Percentiles rank a stretch among this genome's conserved stretches.
Evolutionary conservation across 306 rosid species (phyloP).

Genomic region (Crotalaria pallida): DNA sequence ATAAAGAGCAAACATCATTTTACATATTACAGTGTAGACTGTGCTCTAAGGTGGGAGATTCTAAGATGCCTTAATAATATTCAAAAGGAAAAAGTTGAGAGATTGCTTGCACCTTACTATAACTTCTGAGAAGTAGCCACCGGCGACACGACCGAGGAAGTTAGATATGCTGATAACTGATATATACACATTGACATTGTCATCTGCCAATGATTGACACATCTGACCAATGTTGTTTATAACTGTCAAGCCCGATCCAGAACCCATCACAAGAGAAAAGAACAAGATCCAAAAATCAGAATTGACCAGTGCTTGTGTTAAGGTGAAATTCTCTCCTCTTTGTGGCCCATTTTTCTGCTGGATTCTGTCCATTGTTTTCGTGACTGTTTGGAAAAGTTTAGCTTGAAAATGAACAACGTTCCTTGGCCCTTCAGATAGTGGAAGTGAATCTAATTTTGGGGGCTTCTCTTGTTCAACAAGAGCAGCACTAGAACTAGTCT

Average conservation of each 20-base stretch:
- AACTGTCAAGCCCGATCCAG: constrained; percentile 76
- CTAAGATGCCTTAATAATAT: not conserved
- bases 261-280: constrained; percentile 51
- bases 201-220: constrained; percentile 59
- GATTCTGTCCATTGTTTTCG: constrained; percentile 42
- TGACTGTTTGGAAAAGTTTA: constrained; percentile 50
- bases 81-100: not conserved
- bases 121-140: constrained; percentile 78
- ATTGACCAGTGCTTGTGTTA: constrained; percentile 55
- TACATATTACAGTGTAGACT: no score
- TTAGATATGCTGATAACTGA: constrained; percentile 84
- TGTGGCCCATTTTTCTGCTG: constrained; percentile 60
- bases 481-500: constrained; percentile 27
- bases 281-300: constrained; percentile 80
- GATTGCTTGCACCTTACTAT: constrained; percentile 48
- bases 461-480: constrained; percentile 52
- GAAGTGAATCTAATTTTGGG: constrained; percentile 42
- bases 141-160: constrained; percentile 91
- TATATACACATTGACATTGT: constrained; percentile 50
- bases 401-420: constrained; percentile 51
- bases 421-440: constrained; percentile 55
- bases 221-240: constrained; percentile 90
- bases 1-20: no score
- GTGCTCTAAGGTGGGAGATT: not conserved
- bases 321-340: constrained; percentile 73